These are phyloP conservation scores for Globisporangium middletonii DNA, from an alignment of 352 stramenopile species.

Conservation along the genomic window DNA sequence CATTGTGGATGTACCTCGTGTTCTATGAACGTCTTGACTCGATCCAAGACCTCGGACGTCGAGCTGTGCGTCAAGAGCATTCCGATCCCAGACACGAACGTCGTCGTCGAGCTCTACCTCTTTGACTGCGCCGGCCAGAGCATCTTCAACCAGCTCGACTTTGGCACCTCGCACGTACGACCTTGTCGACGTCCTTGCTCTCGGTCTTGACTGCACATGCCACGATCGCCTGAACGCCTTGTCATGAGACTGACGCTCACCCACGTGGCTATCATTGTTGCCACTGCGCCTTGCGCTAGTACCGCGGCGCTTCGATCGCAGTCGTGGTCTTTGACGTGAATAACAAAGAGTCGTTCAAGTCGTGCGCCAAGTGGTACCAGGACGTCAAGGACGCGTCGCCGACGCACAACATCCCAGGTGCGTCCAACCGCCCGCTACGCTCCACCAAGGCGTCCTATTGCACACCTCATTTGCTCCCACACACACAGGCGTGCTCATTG, in stretches of 20 bases:
- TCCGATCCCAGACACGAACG: constrained; percentile 84
- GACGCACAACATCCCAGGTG: constrained; percentile 74
- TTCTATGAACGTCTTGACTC: not conserved
- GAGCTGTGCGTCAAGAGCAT: constrained; percentile 90
- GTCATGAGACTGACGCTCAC: not conserved
- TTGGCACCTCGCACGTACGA: constrained; percentile 72
- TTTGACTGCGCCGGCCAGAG: constrained; percentile 91
- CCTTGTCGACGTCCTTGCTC: constrained; percentile 1
- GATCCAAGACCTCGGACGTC: constrained; percentile 77
- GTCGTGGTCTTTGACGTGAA: constrained; percentile 82
- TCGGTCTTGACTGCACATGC: not conserved
- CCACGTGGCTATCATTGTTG: not conserved
- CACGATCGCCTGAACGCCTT: not conserved
- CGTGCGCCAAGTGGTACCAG: constrained; percentile 77
- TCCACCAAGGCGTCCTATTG: not conserved
- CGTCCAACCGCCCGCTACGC: not conserved
- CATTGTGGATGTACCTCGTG: too few relatives aligned
- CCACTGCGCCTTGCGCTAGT: constrained; percentile 22
- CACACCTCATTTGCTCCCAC: not conserved
- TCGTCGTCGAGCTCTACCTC: constrained; percentile 91
- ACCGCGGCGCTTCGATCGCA: constrained; percentile 72
- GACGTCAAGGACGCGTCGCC: constrained; percentile 63
- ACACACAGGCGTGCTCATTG: constrained; percentile 56
- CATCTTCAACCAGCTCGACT: constrained; percentile 93
- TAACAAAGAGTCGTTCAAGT: constrained; percentile 86